phyloP scores from a whole-genome alignment of 2,329 filamentous ascomycete genomes.

The Dryadomyces sulphureus region DNA sequence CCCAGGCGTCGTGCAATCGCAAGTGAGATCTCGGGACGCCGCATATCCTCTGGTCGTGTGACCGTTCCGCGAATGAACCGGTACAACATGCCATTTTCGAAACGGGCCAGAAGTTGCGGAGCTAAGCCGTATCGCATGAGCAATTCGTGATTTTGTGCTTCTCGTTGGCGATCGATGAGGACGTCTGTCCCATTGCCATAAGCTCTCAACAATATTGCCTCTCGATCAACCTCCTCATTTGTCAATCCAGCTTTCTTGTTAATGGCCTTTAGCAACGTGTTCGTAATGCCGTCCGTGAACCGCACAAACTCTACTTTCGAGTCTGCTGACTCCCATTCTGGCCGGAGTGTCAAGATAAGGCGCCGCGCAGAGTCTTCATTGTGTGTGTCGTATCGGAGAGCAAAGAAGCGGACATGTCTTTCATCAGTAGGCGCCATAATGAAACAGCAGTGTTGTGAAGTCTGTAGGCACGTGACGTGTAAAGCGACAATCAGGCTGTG shows the following conservation, averaged over 20 bases:
- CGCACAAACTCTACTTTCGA: constrained; percentile 57
- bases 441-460: no score
- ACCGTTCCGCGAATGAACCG: constrained; percentile 72
- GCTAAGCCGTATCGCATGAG: constrained; percentile 73
- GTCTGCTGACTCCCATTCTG: constrained; percentile 52
- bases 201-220: constrained; percentile 78
- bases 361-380: constrained; percentile 67
- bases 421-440: no score
- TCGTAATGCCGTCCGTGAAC: constrained; percentile 97
- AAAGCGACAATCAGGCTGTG: no score
- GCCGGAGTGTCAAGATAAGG: constrained; percentile 65
- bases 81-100: constrained; percentile 93
- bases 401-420: constrained; percentile 42
- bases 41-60: constrained; percentile 67
- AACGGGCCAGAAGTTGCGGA: constrained; percentile 75
- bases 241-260: constrained; percentile 53
- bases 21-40: constrained; percentile 58
- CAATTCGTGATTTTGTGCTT: constrained; percentile 66
- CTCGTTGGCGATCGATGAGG: constrained; percentile 88
- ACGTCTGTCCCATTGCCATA: constrained; percentile 92
- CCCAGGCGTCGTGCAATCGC: constrained; percentile 74
- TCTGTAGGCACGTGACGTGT: no score
- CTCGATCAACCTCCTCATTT: constrained; percentile 63
- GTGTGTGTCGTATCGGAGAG: constrained; percentile 61
- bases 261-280: constrained; percentile 72